phyloP scores from a whole-genome alignment of 1,284 basidiomycete species.

The Cutaneotrichosporon dermatis region DNA sequence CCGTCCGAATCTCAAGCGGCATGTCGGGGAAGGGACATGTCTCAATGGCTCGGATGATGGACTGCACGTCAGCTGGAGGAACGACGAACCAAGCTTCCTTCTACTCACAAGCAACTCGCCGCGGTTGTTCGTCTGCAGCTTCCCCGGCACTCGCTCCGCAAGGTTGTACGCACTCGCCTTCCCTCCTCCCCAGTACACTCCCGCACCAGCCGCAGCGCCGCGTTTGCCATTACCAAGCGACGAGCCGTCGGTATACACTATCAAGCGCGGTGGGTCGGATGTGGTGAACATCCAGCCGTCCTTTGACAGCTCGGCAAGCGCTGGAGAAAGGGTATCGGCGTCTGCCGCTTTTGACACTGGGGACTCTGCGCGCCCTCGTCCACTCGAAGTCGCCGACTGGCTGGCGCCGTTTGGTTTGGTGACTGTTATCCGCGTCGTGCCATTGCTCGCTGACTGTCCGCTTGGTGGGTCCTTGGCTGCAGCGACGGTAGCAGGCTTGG shows the following conservation, averaged over 20 bases:
- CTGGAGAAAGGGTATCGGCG: constrained; percentile 12
- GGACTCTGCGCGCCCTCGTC: no score
- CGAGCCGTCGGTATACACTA: constrained; percentile 48
- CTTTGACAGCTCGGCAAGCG: constrained; percentile 15
- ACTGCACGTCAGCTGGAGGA: constrained; percentile 22
- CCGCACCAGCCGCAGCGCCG: constrained; percentile 41
- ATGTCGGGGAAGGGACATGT: constrained; percentile 41
- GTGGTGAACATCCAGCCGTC: constrained; percentile 34
- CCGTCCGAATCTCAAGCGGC: constrained; percentile 48
- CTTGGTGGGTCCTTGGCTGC: no score
- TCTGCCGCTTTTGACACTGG: no score
- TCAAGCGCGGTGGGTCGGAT: constrained; percentile 25
- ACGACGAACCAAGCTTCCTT: not conserved
- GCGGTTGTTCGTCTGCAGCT: constrained; percentile 49
- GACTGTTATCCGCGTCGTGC: no score
- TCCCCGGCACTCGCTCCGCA: constrained; percentile 44
- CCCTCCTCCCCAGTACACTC: constrained; percentile 45
- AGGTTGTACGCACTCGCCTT: constrained; percentile 38
- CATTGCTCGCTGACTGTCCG: no score
- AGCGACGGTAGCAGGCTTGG: not conserved
- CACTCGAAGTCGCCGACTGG: no score
- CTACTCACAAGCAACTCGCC: constrained; percentile 46
- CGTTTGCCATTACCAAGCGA: constrained; percentile 40
- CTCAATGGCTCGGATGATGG: constrained; percentile 49
- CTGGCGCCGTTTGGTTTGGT: no score